Base-by-base conservation (phyloP, 345 rosid genomes). In the Sonneratia alba region DNA sequence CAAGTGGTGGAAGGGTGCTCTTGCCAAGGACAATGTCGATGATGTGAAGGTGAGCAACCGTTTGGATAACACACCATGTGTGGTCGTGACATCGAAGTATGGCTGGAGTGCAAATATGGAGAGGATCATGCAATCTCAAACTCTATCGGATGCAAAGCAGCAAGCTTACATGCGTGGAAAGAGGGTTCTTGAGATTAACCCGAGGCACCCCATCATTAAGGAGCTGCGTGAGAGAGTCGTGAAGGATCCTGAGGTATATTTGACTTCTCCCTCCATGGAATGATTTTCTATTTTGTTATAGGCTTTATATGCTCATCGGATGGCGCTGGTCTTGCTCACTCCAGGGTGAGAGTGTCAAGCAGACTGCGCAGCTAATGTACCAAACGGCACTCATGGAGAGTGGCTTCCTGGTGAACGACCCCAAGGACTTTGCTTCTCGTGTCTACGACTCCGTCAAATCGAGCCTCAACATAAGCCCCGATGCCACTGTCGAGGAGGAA, bases 71-170 rank as follows among this genome's bases (percentile, higher is more conserved):
- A 88, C 98, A 16, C 98, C 98, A 48, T 95, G 99, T 72, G 91
- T 95, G 51, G 99, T 92, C 36, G 97, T 92, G 66, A 92, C 99
- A 3, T 92, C 97, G 0, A 95, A 95, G 80, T 92, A 78, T 64
- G 98, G 99, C 66, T 95, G 98, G 98, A 95, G 98, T 73, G 89
- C 98, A 57, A 95, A 95, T 72, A 90, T 95, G 99, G 99, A 95
- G 81, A 87, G 93, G 83, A 95, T 95, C 70, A 95, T 92, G 99
- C 93, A 90, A 73, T 85, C 99, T 18, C 97, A 95, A 84, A 95
- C 97, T 19, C 81, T 95, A 38, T 81, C 97, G 0, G 96, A 95
- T 79, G 93, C 97, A 36, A 88, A 68, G 73, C 92, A 95, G 84
- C 97, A 92, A 79, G 96, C 91, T 36, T 95, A 95, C 63, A 92